phyloP scores from a whole-genome alignment of 163 green algal genomes.

The Scenedesmus sp. region DNA sequence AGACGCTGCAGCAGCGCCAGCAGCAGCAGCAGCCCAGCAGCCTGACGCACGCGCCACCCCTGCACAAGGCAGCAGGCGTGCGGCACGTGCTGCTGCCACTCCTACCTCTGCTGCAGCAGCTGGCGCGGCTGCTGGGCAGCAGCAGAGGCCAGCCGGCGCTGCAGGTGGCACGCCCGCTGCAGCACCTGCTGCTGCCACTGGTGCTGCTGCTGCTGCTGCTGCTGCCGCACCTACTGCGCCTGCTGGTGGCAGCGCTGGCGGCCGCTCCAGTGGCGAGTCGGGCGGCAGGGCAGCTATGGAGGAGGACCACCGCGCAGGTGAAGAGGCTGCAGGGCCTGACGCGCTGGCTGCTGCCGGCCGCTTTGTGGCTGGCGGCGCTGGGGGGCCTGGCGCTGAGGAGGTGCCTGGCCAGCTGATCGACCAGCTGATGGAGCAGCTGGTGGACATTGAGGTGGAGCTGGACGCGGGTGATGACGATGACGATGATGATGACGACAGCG shows the following conservation, averaged over 20 bases:
- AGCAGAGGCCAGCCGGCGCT: constrained; percentile 21
- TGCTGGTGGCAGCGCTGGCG: constrained; percentile 31
- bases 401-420: constrained; percentile 54
- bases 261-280: background rate
- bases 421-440: constrained; percentile 53
- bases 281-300: constrained; percentile 22
- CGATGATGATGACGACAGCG: constrained; percentile 52
- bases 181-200: constrained; percentile 24
- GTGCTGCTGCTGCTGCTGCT: constrained; percentile 29
- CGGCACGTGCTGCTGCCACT: constrained; percentile 17
- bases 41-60: background rate
- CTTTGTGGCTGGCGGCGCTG: constrained; percentile 25
- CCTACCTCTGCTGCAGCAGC: constrained; percentile 16
- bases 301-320: background rate
- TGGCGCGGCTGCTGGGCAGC: background rate
- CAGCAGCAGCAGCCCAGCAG: constrained; percentile 36
- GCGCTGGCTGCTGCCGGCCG: constrained; percentile 37
- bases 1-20: background rate
- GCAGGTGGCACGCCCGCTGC: background rate
- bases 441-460: constrained; percentile 53
- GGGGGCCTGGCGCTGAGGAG: constrained; percentile 6
- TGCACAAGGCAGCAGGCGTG: constrained; percentile 7
- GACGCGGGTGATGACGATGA: constrained; percentile 29
- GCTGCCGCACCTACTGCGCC: constrained; percentile 31
- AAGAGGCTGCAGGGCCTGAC: constrained; percentile 18